Percentiles rank a stretch among this genome's conserved stretches.
Conservation (phyloP, 75 land plant species). For the Ceratopteris richardii region DNA sequence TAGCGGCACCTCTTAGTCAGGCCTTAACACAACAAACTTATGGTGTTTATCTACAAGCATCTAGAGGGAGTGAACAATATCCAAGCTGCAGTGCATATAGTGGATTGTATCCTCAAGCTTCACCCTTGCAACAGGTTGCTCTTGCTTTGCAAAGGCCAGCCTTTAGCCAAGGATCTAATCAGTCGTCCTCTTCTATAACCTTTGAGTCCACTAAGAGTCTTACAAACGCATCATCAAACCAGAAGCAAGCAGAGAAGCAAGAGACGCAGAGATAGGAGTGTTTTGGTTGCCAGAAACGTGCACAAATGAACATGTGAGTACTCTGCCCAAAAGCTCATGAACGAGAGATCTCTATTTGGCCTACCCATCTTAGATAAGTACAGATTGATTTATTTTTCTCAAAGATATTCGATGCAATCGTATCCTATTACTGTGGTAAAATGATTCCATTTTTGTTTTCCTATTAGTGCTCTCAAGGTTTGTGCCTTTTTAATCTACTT, state of each 20-base stretch:
- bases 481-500: too few relatives aligned
- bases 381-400: too few relatives aligned
- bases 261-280: conserved; percentile 54
- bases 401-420: too few relatives aligned
- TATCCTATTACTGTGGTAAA: too few relatives aligned
- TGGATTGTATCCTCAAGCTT: conserved; percentile 89
- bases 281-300: too few relatives aligned
- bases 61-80: conserved; percentile 3
- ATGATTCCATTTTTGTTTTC: too few relatives aligned
- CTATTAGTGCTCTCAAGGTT: too few relatives aligned
- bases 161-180: conserved; percentile 20
- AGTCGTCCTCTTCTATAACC: conserved; percentile 15
- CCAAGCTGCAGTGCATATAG: conserved; percentile 68
- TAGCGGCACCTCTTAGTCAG: conserved; percentile 5
- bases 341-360: too few relatives aligned
- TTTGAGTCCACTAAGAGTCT: conserved; percentile 8
- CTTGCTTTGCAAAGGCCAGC: conserved; percentile 60
- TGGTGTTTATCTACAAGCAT: conserved; percentile 12
- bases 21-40: conserved; percentile 10
- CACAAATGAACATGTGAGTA: too few relatives aligned
- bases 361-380: too few relatives aligned
- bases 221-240: conserved; percentile 10
- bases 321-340: too few relatives aligned
- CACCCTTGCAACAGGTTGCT: conserved; percentile 86
- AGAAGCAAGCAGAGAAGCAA: conserved; percentile 28